A percentile compares a stretch with the other conserved stretches of the same genome.
Evolutionary conservation across 2,329 filamentous ascomycete genomes (phyloP).

Genomic region (Fusarium agapanthi): DNA sequence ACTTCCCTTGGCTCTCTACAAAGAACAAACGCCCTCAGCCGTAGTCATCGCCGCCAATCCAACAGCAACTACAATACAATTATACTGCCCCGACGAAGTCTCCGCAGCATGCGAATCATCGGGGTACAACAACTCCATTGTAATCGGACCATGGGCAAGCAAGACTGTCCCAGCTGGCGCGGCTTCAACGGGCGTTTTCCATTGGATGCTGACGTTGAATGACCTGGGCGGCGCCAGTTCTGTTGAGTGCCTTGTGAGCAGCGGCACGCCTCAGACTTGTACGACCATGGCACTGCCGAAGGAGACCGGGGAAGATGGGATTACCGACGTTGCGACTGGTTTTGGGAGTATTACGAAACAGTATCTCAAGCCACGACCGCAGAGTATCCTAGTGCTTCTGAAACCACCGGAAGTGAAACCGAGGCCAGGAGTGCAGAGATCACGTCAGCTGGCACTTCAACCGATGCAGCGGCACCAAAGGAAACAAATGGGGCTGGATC

Average conservation of each 20-base stretch:
- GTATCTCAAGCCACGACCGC: background rate
- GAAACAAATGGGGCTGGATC: background rate
- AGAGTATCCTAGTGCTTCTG: background rate
- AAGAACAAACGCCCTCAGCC: background rate
- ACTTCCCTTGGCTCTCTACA: background rate
- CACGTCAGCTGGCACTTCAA: background rate
- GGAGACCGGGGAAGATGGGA: background rate
- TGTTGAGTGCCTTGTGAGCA: constrained; percentile 2
- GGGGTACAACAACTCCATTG: background rate
- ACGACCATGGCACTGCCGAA: background rate
- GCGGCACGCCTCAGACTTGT: background rate
- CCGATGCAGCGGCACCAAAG: background rate
- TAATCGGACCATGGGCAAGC: constrained; percentile 9
- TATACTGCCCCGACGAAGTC: background rate
- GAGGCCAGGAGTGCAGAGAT: background rate
- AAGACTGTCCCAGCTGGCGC: background rate
- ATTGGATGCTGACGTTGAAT: background rate
- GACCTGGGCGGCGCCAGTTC: background rate
- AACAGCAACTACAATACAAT: background rate
- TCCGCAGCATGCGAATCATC: background rate
- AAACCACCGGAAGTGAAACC: background rate
- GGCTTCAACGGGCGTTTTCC: constrained; percentile 1
- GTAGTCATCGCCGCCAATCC: background rate
- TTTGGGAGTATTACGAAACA: background rate
- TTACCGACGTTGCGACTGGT: background rate